Conservation (phyloP, 2,329 filamentous ascomycete genomes). For the Diaporthe ilicicola region DNA sequence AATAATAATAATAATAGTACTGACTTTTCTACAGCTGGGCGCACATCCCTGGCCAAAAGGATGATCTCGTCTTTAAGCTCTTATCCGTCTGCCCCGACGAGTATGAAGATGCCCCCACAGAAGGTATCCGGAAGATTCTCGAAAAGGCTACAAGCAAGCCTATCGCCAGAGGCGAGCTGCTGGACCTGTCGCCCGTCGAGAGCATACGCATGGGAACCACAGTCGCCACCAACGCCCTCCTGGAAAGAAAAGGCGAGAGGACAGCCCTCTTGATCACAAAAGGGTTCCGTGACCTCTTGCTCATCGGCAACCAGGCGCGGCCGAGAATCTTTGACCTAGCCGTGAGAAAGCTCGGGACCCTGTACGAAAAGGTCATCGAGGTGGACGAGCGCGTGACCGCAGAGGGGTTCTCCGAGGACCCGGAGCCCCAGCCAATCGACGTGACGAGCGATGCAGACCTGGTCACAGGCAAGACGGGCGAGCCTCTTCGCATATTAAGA, state of each 20-base stretch:
- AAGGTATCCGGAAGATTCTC: constrained; percentile 40
- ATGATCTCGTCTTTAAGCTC: constrained; percentile 68
- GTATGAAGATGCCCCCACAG: constrained; percentile 52
- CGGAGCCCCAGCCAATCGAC: constrained; percentile 10
- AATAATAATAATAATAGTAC: too few relatives aligned
- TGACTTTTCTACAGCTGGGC: constrained; percentile 63
- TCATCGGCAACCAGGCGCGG: constrained; percentile 34
- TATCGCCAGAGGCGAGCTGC: constrained; percentile 15
- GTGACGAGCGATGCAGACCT: constrained; percentile 41
- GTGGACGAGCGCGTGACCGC: constrained; percentile 34
- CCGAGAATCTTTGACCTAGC: constrained; percentile 31
- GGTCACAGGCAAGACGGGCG: constrained; percentile 70
- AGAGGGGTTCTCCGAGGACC: constrained; percentile 30
- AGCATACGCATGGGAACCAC: constrained; percentile 62
- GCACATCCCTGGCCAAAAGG: constrained; percentile 68
- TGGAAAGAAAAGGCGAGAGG: constrained; percentile 34
- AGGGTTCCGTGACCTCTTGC: constrained; percentile 33
- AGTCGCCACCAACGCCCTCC: constrained; percentile 44
- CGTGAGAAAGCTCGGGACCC: constrained; percentile 26
- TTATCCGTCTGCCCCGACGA: constrained; percentile 48
- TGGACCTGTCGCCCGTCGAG: constrained; percentile 21
- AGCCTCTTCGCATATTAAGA: constrained; percentile 70
- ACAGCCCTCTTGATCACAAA: constrained; percentile 33
- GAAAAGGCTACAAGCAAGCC: constrained; percentile 15
- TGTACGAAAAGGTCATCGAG: constrained; percentile 35